Evolutionary conservation across 148 eudicot genomes (phyloP).

Genomic region (Linanthus parryae): DNA sequence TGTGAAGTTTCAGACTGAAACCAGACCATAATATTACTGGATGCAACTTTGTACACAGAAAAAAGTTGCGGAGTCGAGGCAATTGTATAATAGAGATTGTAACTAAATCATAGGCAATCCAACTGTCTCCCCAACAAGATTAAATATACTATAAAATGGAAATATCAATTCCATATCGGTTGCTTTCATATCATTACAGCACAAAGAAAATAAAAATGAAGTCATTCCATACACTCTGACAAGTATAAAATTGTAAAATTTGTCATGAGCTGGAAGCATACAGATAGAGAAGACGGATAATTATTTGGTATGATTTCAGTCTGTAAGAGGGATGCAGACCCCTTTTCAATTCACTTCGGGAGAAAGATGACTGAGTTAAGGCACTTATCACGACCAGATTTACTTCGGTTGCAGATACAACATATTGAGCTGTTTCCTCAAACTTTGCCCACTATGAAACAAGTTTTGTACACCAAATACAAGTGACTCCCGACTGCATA

Average conservation of each 20-base stretch:
- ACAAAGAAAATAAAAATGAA: background rate
- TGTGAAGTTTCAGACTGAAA: slow-evolving; percentile 7
- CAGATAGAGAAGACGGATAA: background rate
- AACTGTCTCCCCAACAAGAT: slow-evolving; percentile 5
- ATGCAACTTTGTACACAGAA: slow-evolving; percentile 11
- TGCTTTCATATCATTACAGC: slow-evolving; percentile 1
- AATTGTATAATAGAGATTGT: slow-evolving; percentile 10
- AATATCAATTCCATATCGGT: slow-evolving; percentile 3
- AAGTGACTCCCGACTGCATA: too few species aligned
- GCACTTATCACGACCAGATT: slow-evolving; percentile 5
- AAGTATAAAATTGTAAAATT: background rate
- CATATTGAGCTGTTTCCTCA: background rate
- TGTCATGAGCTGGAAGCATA: background rate
- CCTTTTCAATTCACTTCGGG: background rate
- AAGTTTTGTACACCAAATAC: too few species aligned
- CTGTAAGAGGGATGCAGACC: background rate
- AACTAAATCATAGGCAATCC: slow-evolving; percentile 3
- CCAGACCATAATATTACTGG: slow-evolving; percentile 8
- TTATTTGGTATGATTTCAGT: too few species aligned
- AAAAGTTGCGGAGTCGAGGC: slow-evolving; percentile 19
- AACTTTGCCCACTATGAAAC: background rate
- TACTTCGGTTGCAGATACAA: slow-evolving; percentile 6
- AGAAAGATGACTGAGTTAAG: slow-evolving; percentile 5
- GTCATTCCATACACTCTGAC: background rate
- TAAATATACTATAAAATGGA: background rate